A percentile compares a stretch with the other conserved stretches of the same genome.
These are phyloP conservation scores for Clavispora asparagi DNA, from an alignment of 805 yeast genomes.

Conservation along the genomic window DNA sequence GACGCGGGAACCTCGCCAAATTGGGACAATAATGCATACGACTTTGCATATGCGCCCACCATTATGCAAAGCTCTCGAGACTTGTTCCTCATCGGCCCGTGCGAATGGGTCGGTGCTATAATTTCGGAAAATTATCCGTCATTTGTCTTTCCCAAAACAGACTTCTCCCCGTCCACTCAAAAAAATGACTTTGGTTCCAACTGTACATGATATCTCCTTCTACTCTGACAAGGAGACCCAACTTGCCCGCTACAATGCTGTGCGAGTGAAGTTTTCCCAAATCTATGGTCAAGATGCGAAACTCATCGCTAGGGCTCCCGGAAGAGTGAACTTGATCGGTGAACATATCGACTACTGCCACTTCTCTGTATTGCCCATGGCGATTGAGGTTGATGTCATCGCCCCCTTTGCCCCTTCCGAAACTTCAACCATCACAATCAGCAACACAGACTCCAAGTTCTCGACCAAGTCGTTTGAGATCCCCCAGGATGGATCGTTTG, in stretches of 20 bases:
- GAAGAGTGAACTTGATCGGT: constrained; percentile 69
- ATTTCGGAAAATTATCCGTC: background rate
- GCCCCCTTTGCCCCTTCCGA: constrained; percentile 39
- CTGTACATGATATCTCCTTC: constrained; percentile 27
- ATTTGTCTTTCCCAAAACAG: background rate
- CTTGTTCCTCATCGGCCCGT: too few species aligned
- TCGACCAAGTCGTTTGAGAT: constrained; percentile 30
- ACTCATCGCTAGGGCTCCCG: constrained; percentile 62
- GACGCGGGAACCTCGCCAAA: background rate
- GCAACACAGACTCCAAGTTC: constrained; percentile 33
- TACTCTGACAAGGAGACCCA: constrained; percentile 27
- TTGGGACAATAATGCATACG: background rate
- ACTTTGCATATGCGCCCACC: background rate
- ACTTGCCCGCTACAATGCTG: constrained; percentile 20
- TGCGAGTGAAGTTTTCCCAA: constrained; percentile 15
- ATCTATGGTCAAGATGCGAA: constrained; percentile 26
- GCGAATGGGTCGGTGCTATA: too few species aligned
- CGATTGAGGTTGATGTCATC: constrained; percentile 58
- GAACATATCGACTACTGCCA: constrained; percentile 70
- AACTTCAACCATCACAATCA: constrained; percentile 21
- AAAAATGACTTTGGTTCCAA: constrained; percentile 24
- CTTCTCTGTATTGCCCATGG: constrained; percentile 69
- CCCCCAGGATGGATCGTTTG: constrained; percentile 38
- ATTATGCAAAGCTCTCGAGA: too few species aligned
- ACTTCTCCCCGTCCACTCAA: too few species aligned